Conservation (phyloP, 208 protist species). For the Blastocrithidia nonstop region DNA sequence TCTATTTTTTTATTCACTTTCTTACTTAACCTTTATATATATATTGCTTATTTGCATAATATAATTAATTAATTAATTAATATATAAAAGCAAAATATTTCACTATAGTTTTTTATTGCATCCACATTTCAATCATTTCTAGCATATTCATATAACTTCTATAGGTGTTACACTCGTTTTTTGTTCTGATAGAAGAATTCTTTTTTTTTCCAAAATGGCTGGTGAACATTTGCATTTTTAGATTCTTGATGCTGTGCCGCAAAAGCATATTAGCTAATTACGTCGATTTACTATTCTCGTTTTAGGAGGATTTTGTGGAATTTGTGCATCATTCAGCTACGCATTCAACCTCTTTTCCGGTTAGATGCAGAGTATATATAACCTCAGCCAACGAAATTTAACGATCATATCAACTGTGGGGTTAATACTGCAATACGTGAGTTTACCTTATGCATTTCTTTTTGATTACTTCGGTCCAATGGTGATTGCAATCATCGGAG, state of each 20-base stretch:
- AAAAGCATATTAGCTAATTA: no score
- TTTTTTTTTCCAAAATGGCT: not conserved
- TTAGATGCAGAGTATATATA: conserved; percentile 15
- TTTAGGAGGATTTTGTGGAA: conserved; percentile 4
- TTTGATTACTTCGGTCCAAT: conserved; percentile 38
- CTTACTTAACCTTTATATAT: no score
- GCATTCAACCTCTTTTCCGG: conserved; percentile 35
- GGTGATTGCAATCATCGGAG: conserved; percentile 14
- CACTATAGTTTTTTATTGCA: no score
- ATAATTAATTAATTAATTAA: no score
- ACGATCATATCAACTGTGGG: conserved; percentile 27
- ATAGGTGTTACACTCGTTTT: no score
- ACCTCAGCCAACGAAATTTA: conserved; percentile 25
- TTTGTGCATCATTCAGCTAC: conserved; percentile 28
- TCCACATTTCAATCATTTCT: no score
- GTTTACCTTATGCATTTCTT: conserved; percentile 22
- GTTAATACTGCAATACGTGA: conserved; percentile 16
- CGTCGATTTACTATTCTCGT: not conserved
- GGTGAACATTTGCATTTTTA: not conserved
- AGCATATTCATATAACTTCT: no score
- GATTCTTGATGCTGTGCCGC: not conserved
- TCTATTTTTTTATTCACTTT: conserved; percentile 1
- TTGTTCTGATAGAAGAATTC: no score
- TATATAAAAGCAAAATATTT: not conserved
- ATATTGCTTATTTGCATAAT: conserved; percentile 1